These are phyloP conservation scores for Peterozyma xylosa DNA, from an alignment of 805 yeast species.

Conservation along the genomic window DNA sequence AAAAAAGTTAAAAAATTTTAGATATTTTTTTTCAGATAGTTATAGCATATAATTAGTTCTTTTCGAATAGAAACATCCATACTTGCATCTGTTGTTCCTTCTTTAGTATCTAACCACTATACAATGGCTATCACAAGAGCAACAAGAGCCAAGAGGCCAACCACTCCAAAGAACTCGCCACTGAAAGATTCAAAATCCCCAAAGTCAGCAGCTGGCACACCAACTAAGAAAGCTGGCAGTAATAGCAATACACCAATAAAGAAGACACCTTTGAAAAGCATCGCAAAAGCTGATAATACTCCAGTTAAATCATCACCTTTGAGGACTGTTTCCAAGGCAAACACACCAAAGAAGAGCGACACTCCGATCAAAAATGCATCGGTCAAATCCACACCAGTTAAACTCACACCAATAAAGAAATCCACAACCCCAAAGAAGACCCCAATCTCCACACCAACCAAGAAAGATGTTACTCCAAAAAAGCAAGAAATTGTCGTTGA, in stretches of 20 bases:
- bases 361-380: too few relatives aligned
- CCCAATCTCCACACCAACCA: neutral
- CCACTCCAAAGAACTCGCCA: conserved; percentile 7
- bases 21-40: too few relatives aligned
- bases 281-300: neutral
- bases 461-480: conserved; percentile 9
- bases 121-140: neutral
- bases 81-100: too few relatives aligned
- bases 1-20: too few relatives aligned
- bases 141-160: neutral
- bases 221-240: neutral
- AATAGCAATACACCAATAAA: conserved; percentile 1
- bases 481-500: conserved; percentile 9
- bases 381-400: too few relatives aligned
- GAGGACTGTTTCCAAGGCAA: neutral
- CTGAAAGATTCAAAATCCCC: neutral
- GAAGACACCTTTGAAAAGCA: neutral
- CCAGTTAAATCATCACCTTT: conserved; percentile 4
- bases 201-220: neutral
- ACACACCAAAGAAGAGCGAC: too few relatives aligned
- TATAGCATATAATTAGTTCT: too few relatives aligned
- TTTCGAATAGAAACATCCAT: too few relatives aligned
- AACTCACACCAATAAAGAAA: too few relatives aligned
- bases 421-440: neutral
- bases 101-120: too few relatives aligned